phyloP scores from a whole-genome alignment of 2,329 filamentous ascomycete species.

The Bertia moriformis region DNA sequence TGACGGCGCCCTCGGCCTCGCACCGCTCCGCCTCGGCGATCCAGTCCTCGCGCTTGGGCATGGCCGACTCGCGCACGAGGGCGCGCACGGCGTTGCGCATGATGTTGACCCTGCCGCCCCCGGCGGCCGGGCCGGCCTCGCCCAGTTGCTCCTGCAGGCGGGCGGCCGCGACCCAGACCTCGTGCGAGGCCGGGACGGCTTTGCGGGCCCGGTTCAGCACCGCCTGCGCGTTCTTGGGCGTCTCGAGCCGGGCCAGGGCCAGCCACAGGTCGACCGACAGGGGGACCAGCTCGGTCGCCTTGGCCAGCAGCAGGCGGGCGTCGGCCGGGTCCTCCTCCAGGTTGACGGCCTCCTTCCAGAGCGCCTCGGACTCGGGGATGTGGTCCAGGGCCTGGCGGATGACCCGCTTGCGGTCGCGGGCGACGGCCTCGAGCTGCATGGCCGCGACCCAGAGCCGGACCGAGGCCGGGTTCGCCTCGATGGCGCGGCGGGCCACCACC shows the following conservation, averaged over 20 bases:
- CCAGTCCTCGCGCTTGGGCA: slow-evolving; percentile 97
- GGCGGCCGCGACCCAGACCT: slow-evolving; percentile 92
- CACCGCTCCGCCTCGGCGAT: slow-evolving; percentile 87
- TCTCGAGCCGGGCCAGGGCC: slow-evolving; percentile 77
- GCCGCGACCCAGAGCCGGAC: slow-evolving; percentile 89
- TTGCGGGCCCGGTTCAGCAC: slow-evolving; percentile 92
- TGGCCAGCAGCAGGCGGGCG: slow-evolving; percentile 76
- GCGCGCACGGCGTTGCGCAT: slow-evolving; percentile 90
- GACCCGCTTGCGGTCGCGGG: slow-evolving; percentile 78
- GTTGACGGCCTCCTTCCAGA: slow-evolving; percentile 98
- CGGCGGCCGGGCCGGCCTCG: slow-evolving; percentile 59
- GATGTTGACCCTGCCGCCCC: too few species aligned
- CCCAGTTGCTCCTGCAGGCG: slow-evolving; percentile 79
- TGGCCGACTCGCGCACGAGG: slow-evolving; percentile 78
- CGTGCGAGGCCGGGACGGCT: slow-evolving; percentile 79
- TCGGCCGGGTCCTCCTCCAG: slow-evolving; percentile 81
- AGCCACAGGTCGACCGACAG: slow-evolving; percentile 91
- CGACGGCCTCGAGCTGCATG: slow-evolving; percentile 76
- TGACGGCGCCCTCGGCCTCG: slow-evolving; percentile 74
- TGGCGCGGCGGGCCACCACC: slow-evolving; percentile 83
- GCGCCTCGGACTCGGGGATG: slow-evolving; percentile 79
- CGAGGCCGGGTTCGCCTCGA: slow-evolving; percentile 78
- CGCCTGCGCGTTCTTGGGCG: slow-evolving; percentile 79
- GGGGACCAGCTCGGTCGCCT: slow-evolving; percentile 89
- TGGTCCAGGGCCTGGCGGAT: slow-evolving; percentile 82